These are phyloP conservation scores for Aspergillus heteromorphus DNA, from an alignment of 495 filamentous ascomycete genomes.

Conservation along the genomic window DNA sequence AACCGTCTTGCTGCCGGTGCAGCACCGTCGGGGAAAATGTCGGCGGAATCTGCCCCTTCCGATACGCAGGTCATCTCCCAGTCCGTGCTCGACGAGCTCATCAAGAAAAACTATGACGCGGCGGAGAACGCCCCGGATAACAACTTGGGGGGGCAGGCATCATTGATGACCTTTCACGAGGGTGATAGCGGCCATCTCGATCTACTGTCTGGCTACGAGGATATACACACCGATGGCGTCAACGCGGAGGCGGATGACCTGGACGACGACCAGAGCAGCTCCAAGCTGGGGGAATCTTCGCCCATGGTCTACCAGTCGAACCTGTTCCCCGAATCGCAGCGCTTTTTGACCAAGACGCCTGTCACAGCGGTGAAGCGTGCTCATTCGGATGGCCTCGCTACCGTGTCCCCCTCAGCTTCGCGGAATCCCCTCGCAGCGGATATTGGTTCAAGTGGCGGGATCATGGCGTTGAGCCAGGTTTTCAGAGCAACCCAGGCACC, in stretches of 20 bases:
- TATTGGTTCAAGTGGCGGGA: slow-evolving; percentile 34
- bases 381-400: slow-evolving; percentile 21
- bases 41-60: slow-evolving; percentile 29
- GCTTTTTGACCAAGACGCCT: slow-evolving; percentile 42
- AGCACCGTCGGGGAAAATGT: slow-evolving; percentile 27
- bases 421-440: slow-evolving; percentile 43
- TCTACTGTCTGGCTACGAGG: slow-evolving; percentile 39
- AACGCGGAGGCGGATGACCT: slow-evolving; percentile 31
- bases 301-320: slow-evolving; percentile 36
- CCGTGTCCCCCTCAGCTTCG: slow-evolving; percentile 37
- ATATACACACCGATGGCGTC: slow-evolving; percentile 16
- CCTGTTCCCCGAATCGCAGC: slow-evolving; percentile 45
- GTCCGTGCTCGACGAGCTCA: slow-evolving; percentile 45
- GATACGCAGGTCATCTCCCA: slow-evolving; percentile 52
- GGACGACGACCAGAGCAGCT: slow-evolving; percentile 34
- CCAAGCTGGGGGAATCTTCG: slow-evolving; percentile 34
- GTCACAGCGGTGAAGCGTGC: slow-evolving; percentile 32
- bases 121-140: slow-evolving; percentile 18
- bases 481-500: slow-evolving; percentile 49
- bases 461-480: slow-evolving; percentile 47
- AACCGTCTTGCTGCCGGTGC: not conserved
- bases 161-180: slow-evolving; percentile 37
- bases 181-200: slow-evolving; percentile 47
- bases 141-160: slow-evolving; percentile 26
- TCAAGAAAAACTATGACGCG: slow-evolving; percentile 31